Evolutionary conservation across 2,329 filamentous ascomycete species (phyloP).

Genomic region (Exserohilum turcica): DNA sequence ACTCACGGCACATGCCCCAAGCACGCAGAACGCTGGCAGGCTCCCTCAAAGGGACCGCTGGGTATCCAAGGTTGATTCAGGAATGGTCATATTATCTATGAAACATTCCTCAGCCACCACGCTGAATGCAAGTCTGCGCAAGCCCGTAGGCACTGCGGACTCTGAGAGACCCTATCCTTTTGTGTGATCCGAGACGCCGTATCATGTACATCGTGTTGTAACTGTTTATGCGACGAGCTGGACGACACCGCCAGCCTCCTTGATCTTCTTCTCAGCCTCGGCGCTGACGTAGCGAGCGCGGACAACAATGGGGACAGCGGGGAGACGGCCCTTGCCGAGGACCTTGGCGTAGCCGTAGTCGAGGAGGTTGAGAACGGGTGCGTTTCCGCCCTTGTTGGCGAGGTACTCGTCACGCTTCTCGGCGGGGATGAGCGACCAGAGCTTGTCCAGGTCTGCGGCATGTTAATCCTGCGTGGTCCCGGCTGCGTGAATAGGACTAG

Average conservation of each 20-base stretch:
- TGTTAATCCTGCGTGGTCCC: background rate
- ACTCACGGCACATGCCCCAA: background rate
- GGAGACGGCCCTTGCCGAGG: conserved; percentile 96
- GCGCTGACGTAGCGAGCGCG: conserved; percentile 94
- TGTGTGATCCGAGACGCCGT: conserved; percentile 34
- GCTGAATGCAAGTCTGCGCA: conserved; percentile 43
- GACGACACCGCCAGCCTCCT: conserved; percentile 92
- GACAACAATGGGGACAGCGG: conserved; percentile 90
- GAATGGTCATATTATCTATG: conserved; percentile 55
- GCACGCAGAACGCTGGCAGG: background rate
- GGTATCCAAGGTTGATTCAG: conserved; percentile 54
- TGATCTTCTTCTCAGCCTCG: conserved; percentile 99
- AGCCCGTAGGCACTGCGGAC: conserved; percentile 33
- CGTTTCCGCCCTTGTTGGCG: conserved; percentile 82
- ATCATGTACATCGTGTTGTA: conserved; percentile 28
- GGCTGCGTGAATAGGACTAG: background rate
- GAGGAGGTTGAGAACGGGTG: conserved; percentile 96
- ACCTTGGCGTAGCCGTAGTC: conserved; percentile 98
- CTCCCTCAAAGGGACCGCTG: background rate
- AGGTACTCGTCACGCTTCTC: conserved; percentile 96
- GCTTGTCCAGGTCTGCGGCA: conserved; percentile 81
- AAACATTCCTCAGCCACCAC: conserved; percentile 60
- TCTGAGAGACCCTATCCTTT: conserved; percentile 36
- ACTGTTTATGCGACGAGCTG: conserved; percentile 84
- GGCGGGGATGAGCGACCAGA: conserved; percentile 91